Evolutionary conservation across 192 early-diverging fungal genomes (phyloP).

Genomic region (Paraglomus occultum): DNA sequence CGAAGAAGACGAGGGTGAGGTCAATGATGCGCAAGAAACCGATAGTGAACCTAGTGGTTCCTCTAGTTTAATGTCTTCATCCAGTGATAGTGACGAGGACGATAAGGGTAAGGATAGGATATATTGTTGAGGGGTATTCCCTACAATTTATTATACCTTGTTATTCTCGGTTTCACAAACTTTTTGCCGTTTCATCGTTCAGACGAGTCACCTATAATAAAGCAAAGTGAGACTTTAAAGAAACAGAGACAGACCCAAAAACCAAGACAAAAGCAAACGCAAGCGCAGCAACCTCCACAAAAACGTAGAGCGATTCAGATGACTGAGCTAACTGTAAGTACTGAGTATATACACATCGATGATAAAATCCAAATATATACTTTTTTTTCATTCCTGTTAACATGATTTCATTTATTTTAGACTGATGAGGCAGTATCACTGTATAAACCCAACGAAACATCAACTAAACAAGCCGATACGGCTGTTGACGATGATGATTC

Average conservation of each 20-base stretch:
- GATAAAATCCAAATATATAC: not conserved
- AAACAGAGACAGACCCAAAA: slow-evolving; percentile 1
- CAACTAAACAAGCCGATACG: slow-evolving; percentile 23
- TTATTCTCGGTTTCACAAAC: not conserved
- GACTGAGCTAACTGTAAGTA: too few species aligned
- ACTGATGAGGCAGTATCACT: not conserved
- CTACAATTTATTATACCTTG: not conserved
- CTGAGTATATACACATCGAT: too few species aligned
- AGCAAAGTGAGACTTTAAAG: not conserved
- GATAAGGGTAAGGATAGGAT: slow-evolving; percentile 37
- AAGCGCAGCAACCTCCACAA: too few species aligned
- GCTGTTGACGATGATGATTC: slow-evolving; percentile 1
- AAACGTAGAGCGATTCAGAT: too few species aligned
- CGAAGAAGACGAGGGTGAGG: slow-evolving; percentile 32
- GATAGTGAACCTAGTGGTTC: slow-evolving; percentile 27
- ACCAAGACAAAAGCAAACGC: not conserved
- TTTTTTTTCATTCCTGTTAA: not conserved
- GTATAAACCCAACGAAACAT: not conserved
- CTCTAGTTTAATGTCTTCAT: slow-evolving; percentile 3
- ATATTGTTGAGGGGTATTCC: too few species aligned
- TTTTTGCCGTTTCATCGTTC: slow-evolving; percentile 12
- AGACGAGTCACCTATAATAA: not conserved
- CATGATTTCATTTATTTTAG: not conserved
- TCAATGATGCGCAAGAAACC: slow-evolving; percentile 27
- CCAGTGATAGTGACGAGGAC: slow-evolving; percentile 44